Evolutionary conservation across 2,329 filamentous ascomycete species (phyloP), one percentile per base, ranked within the genome.

Genomic region (Fusarium fujikuroi): DNA sequence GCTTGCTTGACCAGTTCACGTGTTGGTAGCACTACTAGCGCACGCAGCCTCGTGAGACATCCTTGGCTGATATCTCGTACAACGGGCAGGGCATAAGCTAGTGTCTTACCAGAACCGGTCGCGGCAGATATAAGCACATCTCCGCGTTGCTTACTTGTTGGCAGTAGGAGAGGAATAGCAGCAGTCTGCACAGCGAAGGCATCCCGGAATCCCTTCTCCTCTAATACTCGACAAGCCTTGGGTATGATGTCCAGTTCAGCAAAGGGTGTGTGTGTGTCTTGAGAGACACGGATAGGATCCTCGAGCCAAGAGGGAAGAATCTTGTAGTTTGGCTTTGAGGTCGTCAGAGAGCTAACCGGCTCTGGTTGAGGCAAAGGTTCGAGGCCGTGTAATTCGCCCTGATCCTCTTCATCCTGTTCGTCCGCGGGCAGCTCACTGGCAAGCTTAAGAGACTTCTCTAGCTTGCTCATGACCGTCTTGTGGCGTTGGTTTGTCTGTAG

Each of bases 51-150:
- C 1, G 92, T 93, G 16, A 90, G 87, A 28, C 84, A 84, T 19
- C 88, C 87, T 37, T 88, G 85, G 73, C 92, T 91, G 54, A 99
- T 85, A 57, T 92, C 91, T 50, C 94, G 90, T 8, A 97, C 88
- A 66, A 99, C 90, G 0, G 96, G 96, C 6, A 99, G 84, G 1
- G 95, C 90, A 78, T 99, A 99, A 1, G 95, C 93, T 21, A 99
- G 82, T 0, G 96, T 99, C 80, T 99, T 99, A 63, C 96, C 96
- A 1, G 96, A 98, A 14, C 96, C 96, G 0, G 96, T 99, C 3
- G 95, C 93, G 0, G 97, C 96, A 12, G 95, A 96, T 6, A 99
- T 92, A 49, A 97, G 92, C 9, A 99, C 83, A 80, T 99, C 96
- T 9, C 94, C 93, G 40, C 90, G 87, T 40, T 88, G 84, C 63